Evolutionary conservation across 352 stramenopile genomes (phyloP).

Genomic region (Peronospora destructor): DNA sequence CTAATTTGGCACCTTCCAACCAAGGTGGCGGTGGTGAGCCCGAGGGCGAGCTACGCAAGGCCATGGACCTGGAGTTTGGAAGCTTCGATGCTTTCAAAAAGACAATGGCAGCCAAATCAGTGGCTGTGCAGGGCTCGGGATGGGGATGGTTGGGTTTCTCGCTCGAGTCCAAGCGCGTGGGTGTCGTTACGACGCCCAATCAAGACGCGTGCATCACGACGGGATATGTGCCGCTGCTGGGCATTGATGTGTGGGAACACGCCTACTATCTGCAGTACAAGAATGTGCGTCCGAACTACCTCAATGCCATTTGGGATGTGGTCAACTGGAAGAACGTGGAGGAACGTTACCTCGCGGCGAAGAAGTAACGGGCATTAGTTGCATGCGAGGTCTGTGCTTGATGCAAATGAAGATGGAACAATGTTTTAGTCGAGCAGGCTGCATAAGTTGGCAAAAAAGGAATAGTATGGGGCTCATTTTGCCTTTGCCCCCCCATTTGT

Average conservation of each 20-base stretch:
- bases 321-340: slow-evolving; percentile 93
- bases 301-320: slow-evolving; percentile 97
- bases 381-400: background rate
- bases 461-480: no score
- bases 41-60: slow-evolving; percentile 75
- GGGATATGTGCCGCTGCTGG: slow-evolving; percentile 92
- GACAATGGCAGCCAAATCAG: slow-evolving; percentile 80
- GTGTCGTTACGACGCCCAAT: slow-evolving; percentile 88
- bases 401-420: background rate
- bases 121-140: slow-evolving; percentile 93
- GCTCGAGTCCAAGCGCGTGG: slow-evolving; percentile 74
- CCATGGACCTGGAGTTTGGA: slow-evolving; percentile 90
- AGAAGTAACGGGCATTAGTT: slow-evolving; percentile 37
- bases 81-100: slow-evolving; percentile 90
- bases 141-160: slow-evolving; percentile 97
- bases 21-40: slow-evolving; percentile 78
- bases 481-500: no score
- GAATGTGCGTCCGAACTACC: slow-evolving; percentile 93
- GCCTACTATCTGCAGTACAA: slow-evolving; percentile 96
- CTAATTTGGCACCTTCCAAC: slow-evolving; percentile 86
- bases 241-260: slow-evolving; percentile 98
- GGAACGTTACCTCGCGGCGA: slow-evolving; percentile 60
- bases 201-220: slow-evolving; percentile 95
- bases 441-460: no score
- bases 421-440: background rate